Conservation (phyloP, 805 yeast genomes). For the Suhomyces sp. region DNA sequence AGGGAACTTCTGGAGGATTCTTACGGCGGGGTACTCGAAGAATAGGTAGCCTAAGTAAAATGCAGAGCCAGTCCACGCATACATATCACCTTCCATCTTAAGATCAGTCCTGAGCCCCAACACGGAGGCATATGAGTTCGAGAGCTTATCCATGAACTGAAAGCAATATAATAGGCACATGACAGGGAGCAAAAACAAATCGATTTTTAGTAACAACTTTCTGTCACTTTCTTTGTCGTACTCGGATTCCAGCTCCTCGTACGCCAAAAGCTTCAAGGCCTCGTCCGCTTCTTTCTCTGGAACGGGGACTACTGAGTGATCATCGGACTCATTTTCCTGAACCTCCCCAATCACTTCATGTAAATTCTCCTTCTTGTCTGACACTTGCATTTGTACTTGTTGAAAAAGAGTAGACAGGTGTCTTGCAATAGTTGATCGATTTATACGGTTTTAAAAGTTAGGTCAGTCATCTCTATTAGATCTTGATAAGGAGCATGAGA, state of each 20-base stretch:
- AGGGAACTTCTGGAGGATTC: slow-evolving; percentile 53
- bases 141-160: slow-evolving; percentile 60
- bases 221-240: slow-evolving; percentile 29
- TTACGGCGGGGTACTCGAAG: slow-evolving; percentile 50
- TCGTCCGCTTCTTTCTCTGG: slow-evolving; percentile 39
- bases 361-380: background rate
- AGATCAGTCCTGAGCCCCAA: slow-evolving; percentile 48
- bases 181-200: slow-evolving; percentile 48
- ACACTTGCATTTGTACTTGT: background rate
- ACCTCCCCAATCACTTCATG: background rate
- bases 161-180: slow-evolving; percentile 48
- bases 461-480: background rate
- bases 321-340: background rate
- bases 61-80: slow-evolving; percentile 44
- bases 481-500: background rate
- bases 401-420: background rate
- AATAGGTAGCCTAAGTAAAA: slow-evolving; percentile 57
- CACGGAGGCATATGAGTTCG: slow-evolving; percentile 51
- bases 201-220: slow-evolving; percentile 47
- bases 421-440: background rate
- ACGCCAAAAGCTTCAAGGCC: slow-evolving; percentile 42
- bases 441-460: background rate
- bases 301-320: background rate
- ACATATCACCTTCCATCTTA: slow-evolving; percentile 43
- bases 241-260: slow-evolving; percentile 14